Evolutionary conservation across 441 rosid species (phyloP).

Genomic region (Bocquillonia castaneifolia): DNA sequence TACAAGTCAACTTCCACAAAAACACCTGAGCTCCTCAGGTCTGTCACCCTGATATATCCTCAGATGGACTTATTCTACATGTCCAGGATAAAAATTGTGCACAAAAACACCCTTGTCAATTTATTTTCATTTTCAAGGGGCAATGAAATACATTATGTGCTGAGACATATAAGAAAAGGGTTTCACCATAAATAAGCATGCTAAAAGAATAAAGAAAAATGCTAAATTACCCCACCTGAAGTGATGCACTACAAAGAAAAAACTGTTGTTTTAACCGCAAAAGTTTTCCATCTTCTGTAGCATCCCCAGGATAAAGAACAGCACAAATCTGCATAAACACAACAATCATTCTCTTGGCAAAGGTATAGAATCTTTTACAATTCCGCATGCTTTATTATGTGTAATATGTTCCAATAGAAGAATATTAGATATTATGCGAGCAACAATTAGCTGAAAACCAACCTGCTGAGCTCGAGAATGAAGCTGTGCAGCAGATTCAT

Average conservation of each 20-base stretch:
- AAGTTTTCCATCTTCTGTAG: slow-evolving; percentile 90
- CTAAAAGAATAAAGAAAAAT: slow-evolving; percentile 11
- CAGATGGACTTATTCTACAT: not conserved
- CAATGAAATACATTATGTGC: not conserved
- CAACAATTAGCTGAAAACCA: slow-evolving; percentile 12
- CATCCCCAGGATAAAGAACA: slow-evolving; percentile 97
- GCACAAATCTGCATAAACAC: slow-evolving; percentile 75
- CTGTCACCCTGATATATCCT: not conserved
- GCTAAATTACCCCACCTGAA: slow-evolving; percentile 61
- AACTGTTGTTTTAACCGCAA: slow-evolving; percentile 92
- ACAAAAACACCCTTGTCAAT: not conserved
- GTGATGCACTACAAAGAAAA: slow-evolving; percentile 97
- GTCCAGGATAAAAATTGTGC: not conserved
- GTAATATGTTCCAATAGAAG: not conserved
- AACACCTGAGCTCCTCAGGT: not conserved
- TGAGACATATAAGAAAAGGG: not conserved
- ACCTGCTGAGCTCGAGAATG: slow-evolving; percentile 93
- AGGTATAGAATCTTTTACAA: slow-evolving; percentile 3
- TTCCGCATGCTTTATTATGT: slow-evolving; percentile 1
- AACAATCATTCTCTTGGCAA: slow-evolving; percentile 15
- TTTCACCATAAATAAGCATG: not conserved
- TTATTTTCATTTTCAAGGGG: not conserved
- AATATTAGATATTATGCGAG: not conserved
- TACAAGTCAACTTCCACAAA: not conserved
- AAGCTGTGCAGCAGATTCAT: slow-evolving; percentile 85